These are phyloP conservation scores for Kazachstania bromeliacearum DNA, from an alignment of 805 yeast species.

Conservation along the genomic window DNA sequence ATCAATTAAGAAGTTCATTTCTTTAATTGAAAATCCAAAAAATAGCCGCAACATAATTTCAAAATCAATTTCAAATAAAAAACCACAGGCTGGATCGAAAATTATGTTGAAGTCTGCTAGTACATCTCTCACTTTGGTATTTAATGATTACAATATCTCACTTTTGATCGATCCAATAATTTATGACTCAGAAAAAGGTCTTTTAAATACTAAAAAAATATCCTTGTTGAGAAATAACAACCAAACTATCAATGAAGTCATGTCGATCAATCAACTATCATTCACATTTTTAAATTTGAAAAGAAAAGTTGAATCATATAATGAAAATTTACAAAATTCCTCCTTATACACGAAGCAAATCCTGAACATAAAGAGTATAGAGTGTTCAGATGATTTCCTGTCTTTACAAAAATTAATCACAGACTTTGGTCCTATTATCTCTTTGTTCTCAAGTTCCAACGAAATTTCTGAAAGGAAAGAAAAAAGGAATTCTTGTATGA, in stretches of 20 bases:
- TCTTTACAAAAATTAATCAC: neutral
- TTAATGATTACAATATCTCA: constrained; percentile 1
- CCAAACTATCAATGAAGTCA: neutral
- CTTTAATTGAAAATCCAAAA: neutral
- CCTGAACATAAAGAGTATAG: neutral
- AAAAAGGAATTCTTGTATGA: constrained; percentile 7
- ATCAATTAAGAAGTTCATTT: neutral
- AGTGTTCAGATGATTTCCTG: neutral
- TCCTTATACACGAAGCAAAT: constrained; percentile 1
- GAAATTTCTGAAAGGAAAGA: neutral
- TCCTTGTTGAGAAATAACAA: constrained; percentile 1
- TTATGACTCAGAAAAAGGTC: neutral
- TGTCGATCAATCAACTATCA: neutral
- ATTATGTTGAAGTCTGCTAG: neutral
- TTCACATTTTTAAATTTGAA: neutral
- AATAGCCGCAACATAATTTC: no score
- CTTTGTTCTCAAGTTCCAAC: neutral
- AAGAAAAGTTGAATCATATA: neutral
- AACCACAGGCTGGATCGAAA: no score
- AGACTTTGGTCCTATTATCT: neutral
- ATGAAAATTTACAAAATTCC: neutral
- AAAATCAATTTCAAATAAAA: no score
- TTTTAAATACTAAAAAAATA: neutral
- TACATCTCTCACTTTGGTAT: constrained; percentile 3
- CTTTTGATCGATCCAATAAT: constrained; percentile 5